These are phyloP conservation scores for Rubus parviflorus DNA, from an alignment of 306 rosid genomes.

Conservation along the genomic window DNA sequence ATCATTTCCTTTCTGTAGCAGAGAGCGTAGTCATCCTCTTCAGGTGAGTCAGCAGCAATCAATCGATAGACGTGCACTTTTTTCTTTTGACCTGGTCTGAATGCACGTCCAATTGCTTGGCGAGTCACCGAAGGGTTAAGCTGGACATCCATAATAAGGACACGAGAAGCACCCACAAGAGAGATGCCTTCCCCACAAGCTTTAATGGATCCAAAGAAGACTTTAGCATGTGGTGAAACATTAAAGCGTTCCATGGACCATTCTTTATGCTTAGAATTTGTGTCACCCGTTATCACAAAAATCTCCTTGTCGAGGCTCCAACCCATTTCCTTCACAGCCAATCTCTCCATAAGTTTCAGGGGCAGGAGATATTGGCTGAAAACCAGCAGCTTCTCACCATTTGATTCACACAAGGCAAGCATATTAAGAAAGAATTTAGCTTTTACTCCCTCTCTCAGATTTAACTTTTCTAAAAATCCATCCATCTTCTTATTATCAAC, in stretches of 20 bases:
- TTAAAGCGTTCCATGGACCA: conserved; percentile 70
- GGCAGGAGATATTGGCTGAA: conserved; percentile 89
- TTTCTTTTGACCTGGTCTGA: conserved; percentile 84
- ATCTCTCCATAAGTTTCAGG: conserved; percentile 72
- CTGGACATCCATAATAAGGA: conserved; percentile 77
- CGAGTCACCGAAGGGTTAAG: conserved; percentile 90
- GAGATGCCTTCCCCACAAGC: conserved; percentile 99
- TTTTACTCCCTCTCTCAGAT: conserved; percentile 73
- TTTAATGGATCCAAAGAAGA: conserved; percentile 88
- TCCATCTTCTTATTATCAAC: conserved; percentile 35
- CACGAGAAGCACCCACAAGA: conserved; percentile 86
- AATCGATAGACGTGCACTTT: conserved; percentile 69
- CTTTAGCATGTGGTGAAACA: conserved; percentile 62
- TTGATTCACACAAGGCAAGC: conserved; percentile 60
- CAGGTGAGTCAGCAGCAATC: conserved; percentile 79
- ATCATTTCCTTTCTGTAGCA: conserved; percentile 74
- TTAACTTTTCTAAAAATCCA: conserved; percentile 39
- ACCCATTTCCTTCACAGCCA: conserved; percentile 52
- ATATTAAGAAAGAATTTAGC: conserved; percentile 67
- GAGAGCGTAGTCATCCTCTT: conserved; percentile 61
- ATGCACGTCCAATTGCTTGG: conserved; percentile 94
- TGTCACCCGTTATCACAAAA: conserved; percentile 72
- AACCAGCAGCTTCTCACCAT: conserved; percentile 79
- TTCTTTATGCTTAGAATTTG: conserved; percentile 60
- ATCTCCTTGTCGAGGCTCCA: conserved; percentile 74